Conservation (phyloP, 2,329 filamentous ascomycete species). For the Colletotrichum sublineola region DNA sequence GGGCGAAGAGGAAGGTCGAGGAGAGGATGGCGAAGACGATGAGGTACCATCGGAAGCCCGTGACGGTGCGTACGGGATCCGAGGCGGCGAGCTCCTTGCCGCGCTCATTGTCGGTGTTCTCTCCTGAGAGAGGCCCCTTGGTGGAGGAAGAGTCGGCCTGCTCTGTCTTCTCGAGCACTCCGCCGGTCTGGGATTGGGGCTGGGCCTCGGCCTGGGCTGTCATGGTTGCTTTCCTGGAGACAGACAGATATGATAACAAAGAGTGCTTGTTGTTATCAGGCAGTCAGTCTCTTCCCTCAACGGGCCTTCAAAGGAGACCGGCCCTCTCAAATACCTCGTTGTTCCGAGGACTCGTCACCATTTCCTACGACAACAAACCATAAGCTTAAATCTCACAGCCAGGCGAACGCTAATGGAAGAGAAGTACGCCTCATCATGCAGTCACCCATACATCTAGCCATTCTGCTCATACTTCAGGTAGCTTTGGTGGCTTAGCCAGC, state of each 20-base stretch:
- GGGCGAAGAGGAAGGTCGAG: conserved; percentile 52
- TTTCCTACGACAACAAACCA: not conserved
- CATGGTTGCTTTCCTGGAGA: not conserved
- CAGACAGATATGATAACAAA: not conserved
- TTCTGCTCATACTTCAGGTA: not conserved
- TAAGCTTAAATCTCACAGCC: conserved; percentile 14
- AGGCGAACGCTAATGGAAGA: not conserved
- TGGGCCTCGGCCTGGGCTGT: not conserved
- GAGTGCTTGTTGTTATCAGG: not conserved
- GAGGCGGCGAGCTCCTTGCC: not conserved
- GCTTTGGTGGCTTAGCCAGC: not conserved
- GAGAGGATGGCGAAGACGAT: conserved; percentile 42
- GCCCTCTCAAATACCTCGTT: conserved; percentile 1
- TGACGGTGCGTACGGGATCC: conserved; percentile 23
- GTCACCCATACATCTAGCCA: not conserved
- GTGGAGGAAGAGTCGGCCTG: conserved; percentile 15
- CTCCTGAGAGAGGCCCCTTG: conserved; percentile 13
- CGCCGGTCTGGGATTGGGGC: not conserved
- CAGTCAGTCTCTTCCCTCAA: not conserved
- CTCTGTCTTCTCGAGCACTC: conserved; percentile 18
- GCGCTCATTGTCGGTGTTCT: conserved; percentile 30
- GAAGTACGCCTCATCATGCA: not conserved
- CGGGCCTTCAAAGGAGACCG: not conserved
- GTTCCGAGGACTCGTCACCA: not conserved
- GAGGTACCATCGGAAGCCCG: conserved; percentile 41